phyloP scores from a whole-genome alignment of 2,329 filamentous ascomycete genomes.

The Penicillium aurantiogriseum region DNA sequence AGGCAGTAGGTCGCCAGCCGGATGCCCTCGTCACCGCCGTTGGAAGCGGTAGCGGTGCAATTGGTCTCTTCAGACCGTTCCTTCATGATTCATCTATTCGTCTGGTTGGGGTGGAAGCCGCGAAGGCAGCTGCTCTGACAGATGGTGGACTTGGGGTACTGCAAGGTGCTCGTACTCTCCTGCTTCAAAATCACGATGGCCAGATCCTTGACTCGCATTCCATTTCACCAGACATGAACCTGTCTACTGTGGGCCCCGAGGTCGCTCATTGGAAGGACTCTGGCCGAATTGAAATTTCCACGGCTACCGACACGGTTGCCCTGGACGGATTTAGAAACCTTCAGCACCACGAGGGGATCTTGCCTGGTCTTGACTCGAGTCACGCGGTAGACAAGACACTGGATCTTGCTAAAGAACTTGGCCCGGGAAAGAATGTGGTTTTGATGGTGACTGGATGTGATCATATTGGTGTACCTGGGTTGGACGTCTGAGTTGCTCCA shows the following conservation, averaged over 20 bases:
- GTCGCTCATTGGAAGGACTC: slow-evolving; percentile 26
- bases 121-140: slow-evolving; percentile 18
- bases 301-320: slow-evolving; percentile 26
- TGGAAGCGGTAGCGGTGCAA: slow-evolving; percentile 23
- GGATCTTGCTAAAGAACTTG: slow-evolving; percentile 18
- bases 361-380: slow-evolving; percentile 26
- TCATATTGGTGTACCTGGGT: slow-evolving; percentile 12
- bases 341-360: slow-evolving; percentile 24
- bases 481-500: slow-evolving; percentile 10
- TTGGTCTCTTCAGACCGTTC: slow-evolving; percentile 26
- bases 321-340: slow-evolving; percentile 28
- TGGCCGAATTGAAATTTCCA: slow-evolving; percentile 26
- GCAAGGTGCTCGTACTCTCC: slow-evolving; percentile 25
- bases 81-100: slow-evolving; percentile 13
- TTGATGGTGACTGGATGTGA: slow-evolving; percentile 26
- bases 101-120: slow-evolving; percentile 21
- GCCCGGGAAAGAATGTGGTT: slow-evolving; percentile 25
- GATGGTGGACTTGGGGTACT: slow-evolving; percentile 23
- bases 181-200: slow-evolving; percentile 24
- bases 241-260: slow-evolving; percentile 26
- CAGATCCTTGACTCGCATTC: slow-evolving; percentile 26
- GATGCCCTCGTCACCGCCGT: slow-evolving; percentile 26
- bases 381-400: slow-evolving; percentile 22
- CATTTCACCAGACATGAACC: slow-evolving; percentile 26
- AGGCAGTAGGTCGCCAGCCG: slow-evolving; percentile 17